Evolutionary conservation across 805 yeast genomes (phyloP), one percentile per base, ranked within the genome.

Genomic region (Zygoascus tannicola): DNA sequence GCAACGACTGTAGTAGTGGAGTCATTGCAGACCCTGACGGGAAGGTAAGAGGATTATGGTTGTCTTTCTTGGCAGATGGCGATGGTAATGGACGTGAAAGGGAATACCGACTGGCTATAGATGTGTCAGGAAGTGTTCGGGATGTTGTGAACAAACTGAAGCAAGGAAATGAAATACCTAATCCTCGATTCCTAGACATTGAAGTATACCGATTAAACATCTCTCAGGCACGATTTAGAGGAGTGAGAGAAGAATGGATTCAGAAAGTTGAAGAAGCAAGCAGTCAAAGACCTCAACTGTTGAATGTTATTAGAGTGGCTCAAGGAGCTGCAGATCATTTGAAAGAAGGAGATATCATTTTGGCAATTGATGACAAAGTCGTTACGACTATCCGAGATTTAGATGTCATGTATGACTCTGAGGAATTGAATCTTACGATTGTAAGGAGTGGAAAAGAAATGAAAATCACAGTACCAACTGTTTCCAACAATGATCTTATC

Each of bases 231-330:
- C 76, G 95, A 62, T 75, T 84, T 37, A 73, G 85, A 56, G 94
- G 94, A n/a, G 94, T 87, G 19, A 76, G 92, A 0, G 90, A 84
- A 53, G 76, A 76, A 35, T 86, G 94, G 94, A 81, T 88, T 48
- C 56, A 68, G 30, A 70, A 69, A 49, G 72, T 85, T 57, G 94
- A 85, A 59, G 68, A 72, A 21, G 73, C 70, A 26, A 73, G 76
- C 42, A 66, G 68, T 21, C 85, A 82, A 55, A 78, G 84, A 54
- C 70, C 81, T 36, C 88, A 85, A 57, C 75, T 88, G 49, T 72
- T 85, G 56, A 67, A 77, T 15, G 90, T 84, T 10, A 69, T 78
- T 10, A 74, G 90, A 53, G 78, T 81, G 2, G 76, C 85, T 1
- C 76, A 58, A 44, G 46, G 67, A 45, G 49, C 71, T n/a, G 44